phyloP scores from a whole-genome alignment of 306 rosid genomes.

The Prunus campanulata region DNA sequence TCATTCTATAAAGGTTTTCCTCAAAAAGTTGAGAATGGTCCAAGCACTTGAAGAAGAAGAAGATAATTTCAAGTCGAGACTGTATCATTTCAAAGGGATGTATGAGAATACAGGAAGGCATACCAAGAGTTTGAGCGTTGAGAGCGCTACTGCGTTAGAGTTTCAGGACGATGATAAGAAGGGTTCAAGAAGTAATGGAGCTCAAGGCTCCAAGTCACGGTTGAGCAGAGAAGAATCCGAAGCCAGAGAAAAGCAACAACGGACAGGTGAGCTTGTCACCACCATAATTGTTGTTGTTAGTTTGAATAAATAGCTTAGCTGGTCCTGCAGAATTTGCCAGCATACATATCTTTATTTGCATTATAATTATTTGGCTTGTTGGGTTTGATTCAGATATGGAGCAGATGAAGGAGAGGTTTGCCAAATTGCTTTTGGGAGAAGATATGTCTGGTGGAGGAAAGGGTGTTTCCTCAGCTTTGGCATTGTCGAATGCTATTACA shows the following conservation, averaged over 20 bases:
- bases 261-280: constrained; percentile 36
- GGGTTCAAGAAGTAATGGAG: constrained; percentile 34
- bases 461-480: constrained; percentile 95
- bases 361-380: not conserved
- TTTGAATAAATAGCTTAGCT: not conserved
- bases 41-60: constrained; percentile 32
- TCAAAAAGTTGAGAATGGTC: constrained; percentile 30
- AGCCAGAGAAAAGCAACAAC: constrained; percentile 41
- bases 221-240: constrained; percentile 50
- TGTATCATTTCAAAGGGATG: constrained; percentile 33
- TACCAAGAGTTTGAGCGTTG: constrained; percentile 68
- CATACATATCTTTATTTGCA: not conserved
- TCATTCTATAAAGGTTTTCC: constrained; percentile 15
- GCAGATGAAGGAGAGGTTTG: constrained; percentile 90
- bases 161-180: constrained; percentile 34
- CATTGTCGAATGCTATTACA: constrained; percentile 96
- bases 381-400: constrained; percentile 72
- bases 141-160: constrained; percentile 35
- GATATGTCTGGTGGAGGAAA: constrained; percentile 99
- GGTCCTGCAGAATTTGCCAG: not conserved
- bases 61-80: constrained; percentile 24
- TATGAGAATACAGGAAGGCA: constrained; percentile 40
- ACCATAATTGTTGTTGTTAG: not conserved
- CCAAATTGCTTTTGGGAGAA: constrained; percentile 89
- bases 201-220: constrained; percentile 34